Evolutionary conservation across 495 filamentous ascomycete species (phyloP), one percentile per base, ranked within the genome.

Genomic region (Ramalina peruviana): DNA sequence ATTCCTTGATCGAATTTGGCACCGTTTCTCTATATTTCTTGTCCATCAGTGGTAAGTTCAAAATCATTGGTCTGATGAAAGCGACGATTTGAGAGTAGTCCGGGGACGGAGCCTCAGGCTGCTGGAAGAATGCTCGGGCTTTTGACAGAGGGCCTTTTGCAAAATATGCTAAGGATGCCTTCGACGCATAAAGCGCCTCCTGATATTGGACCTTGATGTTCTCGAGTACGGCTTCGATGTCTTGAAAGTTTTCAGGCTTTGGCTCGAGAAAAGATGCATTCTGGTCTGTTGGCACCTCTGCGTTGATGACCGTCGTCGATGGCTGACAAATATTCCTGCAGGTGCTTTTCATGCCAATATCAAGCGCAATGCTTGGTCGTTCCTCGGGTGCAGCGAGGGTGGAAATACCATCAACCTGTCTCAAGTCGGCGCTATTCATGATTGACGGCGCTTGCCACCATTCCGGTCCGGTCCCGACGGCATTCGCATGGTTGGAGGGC

Each of bases 131-230:
- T 43, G 81, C 82, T 48, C 92, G 76, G 19, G 86, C 87, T 58
- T 88, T 77, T n/a, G 93, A 85, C 19, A 97, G 71, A 4, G 92
- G 88, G 1, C 92, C 92, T 70, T 98, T 98, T 17, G 90, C 85
- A 70, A 97, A 98, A 62, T 95, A 98, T 54, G 90, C 93, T 57
- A 97, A 67, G 12, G 92, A 92, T 20, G 87, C 83, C 80, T 85
- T 92, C 6, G 92, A 92, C 39, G 87, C 71, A 67, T 96, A 97
- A n/a, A 97, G 71, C 16, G 84, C 79, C 42, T 96, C 85, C 41
- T 87, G 65, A 67, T 96, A 96, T 54, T 95, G 86, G 25, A 67
- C 73, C 49, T 80, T 70, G 57, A 89, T 76, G 50, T 72, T 81
- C 41, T 81, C 76, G 50, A 85, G 74, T 6, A 85, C 74, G 36